Evolutionary conservation across 495 filamentous ascomycete genomes (phyloP).

Genomic region (Hypoxylon intermedium): DNA sequence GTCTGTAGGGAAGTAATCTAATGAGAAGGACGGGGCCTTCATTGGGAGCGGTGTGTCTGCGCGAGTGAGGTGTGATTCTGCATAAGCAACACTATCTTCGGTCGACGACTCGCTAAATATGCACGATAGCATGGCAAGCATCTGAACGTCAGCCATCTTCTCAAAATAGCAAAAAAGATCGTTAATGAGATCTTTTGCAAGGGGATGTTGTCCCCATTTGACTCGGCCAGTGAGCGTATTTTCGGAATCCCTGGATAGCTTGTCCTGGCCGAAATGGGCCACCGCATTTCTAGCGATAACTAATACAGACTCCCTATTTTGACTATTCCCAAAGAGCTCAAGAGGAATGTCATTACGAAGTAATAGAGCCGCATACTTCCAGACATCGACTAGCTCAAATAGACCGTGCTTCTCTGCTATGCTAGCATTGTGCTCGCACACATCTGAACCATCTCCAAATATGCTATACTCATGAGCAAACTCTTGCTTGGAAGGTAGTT

Average conservation of each 20-base stretch:
- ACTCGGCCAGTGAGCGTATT: constrained; percentile 63
- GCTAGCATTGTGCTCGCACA: constrained; percentile 81
- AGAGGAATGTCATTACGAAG: constrained; percentile 77
- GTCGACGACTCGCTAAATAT: constrained; percentile 73
- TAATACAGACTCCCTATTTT: constrained; percentile 62
- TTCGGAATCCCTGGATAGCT: constrained; percentile 1
- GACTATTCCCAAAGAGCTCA: constrained; percentile 59
- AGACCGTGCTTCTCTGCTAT: constrained; percentile 78
- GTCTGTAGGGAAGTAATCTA: constrained; percentile 72
- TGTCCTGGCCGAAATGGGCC: constrained; percentile 47
- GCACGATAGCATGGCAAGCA: constrained; percentile 94
- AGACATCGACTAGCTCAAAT: constrained; percentile 79
- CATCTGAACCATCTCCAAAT: constrained; percentile 78
- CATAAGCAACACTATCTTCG: constrained; percentile 56
- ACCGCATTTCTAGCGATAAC: constrained; percentile 66
- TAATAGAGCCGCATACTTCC: constrained; percentile 80
- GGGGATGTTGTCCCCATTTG: constrained; percentile 85
- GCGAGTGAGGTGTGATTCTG: constrained; percentile 53
- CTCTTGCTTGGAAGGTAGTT: constrained; percentile 77
- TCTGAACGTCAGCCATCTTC: constrained; percentile 80
- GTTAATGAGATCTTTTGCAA: constrained; percentile 77
- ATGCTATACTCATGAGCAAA: constrained; percentile 81
- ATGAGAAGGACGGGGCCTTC: constrained; percentile 69
- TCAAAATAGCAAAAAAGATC: constrained; percentile 80
- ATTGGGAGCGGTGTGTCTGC: constrained; percentile 66